Base-by-base conservation (phyloP, 1,284 basidiomycete species). In the Ceratobasidium sp. region DNA sequence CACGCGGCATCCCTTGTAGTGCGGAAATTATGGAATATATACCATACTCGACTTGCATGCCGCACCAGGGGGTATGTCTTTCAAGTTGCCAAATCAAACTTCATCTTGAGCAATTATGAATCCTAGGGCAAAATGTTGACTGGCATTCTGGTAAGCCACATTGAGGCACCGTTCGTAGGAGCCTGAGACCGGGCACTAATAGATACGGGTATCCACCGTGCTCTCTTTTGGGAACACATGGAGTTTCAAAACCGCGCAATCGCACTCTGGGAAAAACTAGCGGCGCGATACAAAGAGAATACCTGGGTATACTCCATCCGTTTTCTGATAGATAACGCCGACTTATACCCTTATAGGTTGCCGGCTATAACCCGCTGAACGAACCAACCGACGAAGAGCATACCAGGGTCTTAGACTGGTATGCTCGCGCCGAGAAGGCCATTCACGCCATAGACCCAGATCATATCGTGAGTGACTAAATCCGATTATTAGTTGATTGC, bases 31-130 rank as follows among this genome's bases (percentile, higher is more conserved):
- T 62, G 83, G 77, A 14, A 79, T 89, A 74, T 77, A 88, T 79
- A 87, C 87, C 55, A 85, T 88, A 74, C 81, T 88, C 73, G 88
- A 89, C 77, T 80, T 89, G 74, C 89, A 90, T 52, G 76, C 78
- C 16, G 76, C 76, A 3, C 77, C 78, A 3, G 77, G 78, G 62
- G 77, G 77, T 59, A 50, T 36, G 59, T 12, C 16, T n/a, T n/a
- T n/a, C n/a, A n/a, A n/a, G n/a, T n/a, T n/a, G n/a, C n/a, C n/a
- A n/a, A n/a, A n/a, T n/a, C n/a, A n/a, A n/a, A n/a, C n/a, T 32
- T 18, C 21, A 50, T 10, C 16, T 9, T 18, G 28, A 0, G 12
- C 18, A 23, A 45, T 36, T n/a, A 32, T 3, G 21, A 43, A 14
- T 21, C 4, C 16, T 32, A 74, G 76, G 75, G 18, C 77, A 77